Percentiles rank a stretch among this genome's conserved stretches.
Conservation (phyloP, 164 flowering plant genomes). For the Tetrastigma voinierianum region DNA sequence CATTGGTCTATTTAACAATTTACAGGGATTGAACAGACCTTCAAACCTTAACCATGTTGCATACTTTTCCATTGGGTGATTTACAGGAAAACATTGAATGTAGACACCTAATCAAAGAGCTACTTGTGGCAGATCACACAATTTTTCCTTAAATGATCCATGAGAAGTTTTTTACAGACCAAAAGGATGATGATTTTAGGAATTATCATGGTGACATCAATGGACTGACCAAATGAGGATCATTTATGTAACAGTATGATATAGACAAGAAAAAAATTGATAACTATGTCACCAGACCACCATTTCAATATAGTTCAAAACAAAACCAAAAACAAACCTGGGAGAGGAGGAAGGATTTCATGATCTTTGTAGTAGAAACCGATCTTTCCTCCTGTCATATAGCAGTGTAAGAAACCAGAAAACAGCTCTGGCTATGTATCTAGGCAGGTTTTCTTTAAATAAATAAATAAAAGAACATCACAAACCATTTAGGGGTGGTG, state of each 20-base stretch:
- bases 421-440: not conserved
- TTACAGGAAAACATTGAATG: not conserved
- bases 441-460: no score
- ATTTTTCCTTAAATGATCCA: not conserved
- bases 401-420: constrained; percentile 6
- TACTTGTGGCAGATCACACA: not conserved
- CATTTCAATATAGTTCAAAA: not conserved
- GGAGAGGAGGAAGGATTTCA: constrained; percentile 97
- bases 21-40: no score
- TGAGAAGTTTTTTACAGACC: not conserved
- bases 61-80: not conserved
- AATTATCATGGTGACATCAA: no score
- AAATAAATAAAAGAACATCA: no score
- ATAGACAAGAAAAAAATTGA: no score
- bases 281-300: not conserved
- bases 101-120: not conserved
- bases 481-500: constrained; percentile 83
- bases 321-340: constrained; percentile 43
- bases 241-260: no score
- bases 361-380: constrained; percentile 97
- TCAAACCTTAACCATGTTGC: no score
- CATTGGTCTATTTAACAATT: no score
- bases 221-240: no score
- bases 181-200: no score
- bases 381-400: constrained; percentile 69